Percentiles rank a stretch among this genome's conserved stretches.
Conservation (phyloP, 441 rosid genomes). For the Mallotus japonicus region DNA sequence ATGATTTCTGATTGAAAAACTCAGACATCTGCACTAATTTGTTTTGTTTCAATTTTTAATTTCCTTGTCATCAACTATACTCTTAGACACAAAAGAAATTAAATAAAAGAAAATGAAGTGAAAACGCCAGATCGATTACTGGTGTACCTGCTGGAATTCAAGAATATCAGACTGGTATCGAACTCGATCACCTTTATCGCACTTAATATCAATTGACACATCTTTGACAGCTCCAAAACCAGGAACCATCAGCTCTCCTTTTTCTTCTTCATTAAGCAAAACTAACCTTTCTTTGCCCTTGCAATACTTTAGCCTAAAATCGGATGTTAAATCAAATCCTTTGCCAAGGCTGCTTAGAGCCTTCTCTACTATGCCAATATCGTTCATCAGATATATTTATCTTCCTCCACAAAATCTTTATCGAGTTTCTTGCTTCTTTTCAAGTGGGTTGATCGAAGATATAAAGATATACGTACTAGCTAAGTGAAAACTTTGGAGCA, state of each 20-base stretch:
- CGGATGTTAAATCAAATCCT: slow-evolving; percentile 84
- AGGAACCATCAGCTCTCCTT: slow-evolving; percentile 50
- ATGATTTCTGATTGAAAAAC: slow-evolving; percentile 56
- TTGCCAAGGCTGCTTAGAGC: slow-evolving; percentile 70
- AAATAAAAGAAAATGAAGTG: too few relatives aligned
- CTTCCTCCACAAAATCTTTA: too few relatives aligned
- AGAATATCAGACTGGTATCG: slow-evolving; percentile 82
- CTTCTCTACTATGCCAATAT: slow-evolving; percentile 36
- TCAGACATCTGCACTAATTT: slow-evolving; percentile 70
- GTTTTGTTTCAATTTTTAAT: too few relatives aligned
- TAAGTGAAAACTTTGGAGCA: too few relatives aligned
- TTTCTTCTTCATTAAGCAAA: slow-evolving; percentile 49
- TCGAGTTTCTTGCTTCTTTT: neutral
- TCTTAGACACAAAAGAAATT: too few relatives aligned
- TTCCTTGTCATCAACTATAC: too few relatives aligned
- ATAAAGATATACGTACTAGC: too few relatives aligned
- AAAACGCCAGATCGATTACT: too few relatives aligned
- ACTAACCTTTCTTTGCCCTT: slow-evolving; percentile 68
- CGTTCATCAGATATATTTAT: neutral
- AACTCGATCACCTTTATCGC: slow-evolving; percentile 80
- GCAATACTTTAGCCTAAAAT: slow-evolving; percentile 71
- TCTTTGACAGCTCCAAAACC: slow-evolving; percentile 49
- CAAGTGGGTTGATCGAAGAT: neutral
- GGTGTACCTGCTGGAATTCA: slow-evolving; percentile 62
- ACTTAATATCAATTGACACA: slow-evolving; percentile 65